These are phyloP conservation scores for Lodderomyces theae DNA, from an alignment of 1,139 yeast genomes.

Conservation along the genomic window DNA sequence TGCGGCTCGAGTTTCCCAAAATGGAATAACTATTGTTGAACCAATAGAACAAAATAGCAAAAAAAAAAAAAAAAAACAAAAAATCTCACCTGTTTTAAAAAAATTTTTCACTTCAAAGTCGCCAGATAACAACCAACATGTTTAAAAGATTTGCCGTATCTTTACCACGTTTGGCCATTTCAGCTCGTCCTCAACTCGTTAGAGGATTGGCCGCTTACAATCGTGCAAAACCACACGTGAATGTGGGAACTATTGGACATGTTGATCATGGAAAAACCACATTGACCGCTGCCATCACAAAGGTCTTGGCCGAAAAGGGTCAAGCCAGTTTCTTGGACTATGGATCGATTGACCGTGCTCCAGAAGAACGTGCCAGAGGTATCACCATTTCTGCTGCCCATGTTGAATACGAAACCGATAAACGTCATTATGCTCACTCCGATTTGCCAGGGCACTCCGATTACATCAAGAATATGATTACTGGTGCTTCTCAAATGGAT, in stretches of 20 bases:
- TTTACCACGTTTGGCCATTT: conserved; percentile 6
- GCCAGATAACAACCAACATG: background rate
- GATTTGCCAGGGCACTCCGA: conserved; percentile 78
- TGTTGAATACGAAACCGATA: conserved; percentile 90
- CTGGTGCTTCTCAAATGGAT: conserved; percentile 99
- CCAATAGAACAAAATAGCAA: background rate
- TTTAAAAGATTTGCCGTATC: conserved; percentile 3
- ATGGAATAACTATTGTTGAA: background rate
- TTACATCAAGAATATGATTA: conserved; percentile 97
- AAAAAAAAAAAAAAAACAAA: background rate
- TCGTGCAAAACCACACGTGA: conserved; percentile 94
- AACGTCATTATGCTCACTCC: conserved; percentile 86
- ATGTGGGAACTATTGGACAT: conserved; percentile 89
- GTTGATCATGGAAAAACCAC: conserved; percentile 99
- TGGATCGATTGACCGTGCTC: conserved; percentile 93
- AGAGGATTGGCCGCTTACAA: conserved; percentile 69
- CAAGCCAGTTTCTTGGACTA: conserved; percentile 94
- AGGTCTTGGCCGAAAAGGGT: conserved; percentile 82
- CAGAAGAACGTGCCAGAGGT: conserved; percentile 99
- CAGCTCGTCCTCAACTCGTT: conserved; percentile 19
- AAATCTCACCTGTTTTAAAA: background rate
- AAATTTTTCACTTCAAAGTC: background rate
- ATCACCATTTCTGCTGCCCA: conserved; percentile 97
- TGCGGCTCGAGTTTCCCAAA: conserved; percentile 1
- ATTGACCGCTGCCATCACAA: conserved; percentile 97